Evolutionary conservation across 768 basidiomycete genomes (phyloP).

Genomic region (Cystobasidium tubakii): DNA sequence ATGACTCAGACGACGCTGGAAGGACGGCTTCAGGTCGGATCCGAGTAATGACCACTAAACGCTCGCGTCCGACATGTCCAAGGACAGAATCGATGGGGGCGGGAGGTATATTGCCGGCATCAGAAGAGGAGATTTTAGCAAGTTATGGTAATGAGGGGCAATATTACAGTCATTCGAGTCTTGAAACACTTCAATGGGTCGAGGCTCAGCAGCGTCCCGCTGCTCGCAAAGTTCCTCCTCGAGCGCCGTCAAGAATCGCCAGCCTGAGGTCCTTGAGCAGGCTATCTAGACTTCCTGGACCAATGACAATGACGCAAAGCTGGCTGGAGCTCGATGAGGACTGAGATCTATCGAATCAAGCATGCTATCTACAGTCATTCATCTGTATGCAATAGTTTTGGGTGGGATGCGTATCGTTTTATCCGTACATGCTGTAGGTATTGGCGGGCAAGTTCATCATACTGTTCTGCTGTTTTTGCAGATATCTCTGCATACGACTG

Average conservation of each 20-base stretch:
- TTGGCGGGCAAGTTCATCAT: not conserved
- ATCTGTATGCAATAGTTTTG: too few relatives aligned
- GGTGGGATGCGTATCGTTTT: too few relatives aligned
- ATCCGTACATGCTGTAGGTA: not conserved
- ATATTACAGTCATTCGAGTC: not conserved
- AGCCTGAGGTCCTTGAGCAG: not conserved
- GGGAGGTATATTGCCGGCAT: not conserved
- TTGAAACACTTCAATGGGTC: not conserved
- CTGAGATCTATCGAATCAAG: not conserved
- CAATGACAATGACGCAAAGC: conserved; percentile 1
- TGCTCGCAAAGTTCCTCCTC: not conserved
- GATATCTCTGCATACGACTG: conserved; percentile 1
- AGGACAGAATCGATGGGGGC: not conserved
- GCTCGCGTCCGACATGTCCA: not conserved
- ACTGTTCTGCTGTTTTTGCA: not conserved
- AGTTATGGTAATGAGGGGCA: not conserved
- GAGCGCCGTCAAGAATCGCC: not conserved
- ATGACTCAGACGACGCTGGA: not conserved
- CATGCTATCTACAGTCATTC: not conserved
- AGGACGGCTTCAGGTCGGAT: not conserved
- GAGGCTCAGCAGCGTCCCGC: not conserved
- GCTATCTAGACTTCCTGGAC: not conserved
- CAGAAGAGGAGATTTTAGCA: not conserved
- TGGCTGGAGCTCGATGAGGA: conserved; percentile 31
- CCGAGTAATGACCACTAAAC: not conserved